Conservation (phyloP, 192 early-diverging fungal genomes). For the Gryganskiella cystojenkinii region DNA sequence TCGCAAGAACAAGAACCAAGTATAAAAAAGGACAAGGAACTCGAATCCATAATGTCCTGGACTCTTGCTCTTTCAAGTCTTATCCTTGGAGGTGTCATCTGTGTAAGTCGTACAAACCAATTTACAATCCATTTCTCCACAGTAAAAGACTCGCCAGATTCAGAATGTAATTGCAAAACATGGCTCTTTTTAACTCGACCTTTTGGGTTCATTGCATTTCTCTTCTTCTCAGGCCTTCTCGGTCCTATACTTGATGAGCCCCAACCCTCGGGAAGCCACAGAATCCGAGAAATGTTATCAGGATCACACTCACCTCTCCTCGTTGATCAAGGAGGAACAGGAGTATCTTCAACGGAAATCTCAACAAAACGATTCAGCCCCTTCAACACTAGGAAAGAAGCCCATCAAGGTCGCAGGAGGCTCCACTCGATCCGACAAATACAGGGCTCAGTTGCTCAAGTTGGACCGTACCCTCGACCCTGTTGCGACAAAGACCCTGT, state of each 20-base stretch:
- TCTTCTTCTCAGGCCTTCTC: constrained; percentile 20
- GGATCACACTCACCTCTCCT: constrained; percentile 34
- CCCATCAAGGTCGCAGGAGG: constrained; percentile 46
- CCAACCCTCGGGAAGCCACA: constrained; percentile 25
- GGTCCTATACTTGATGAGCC: constrained; percentile 28
- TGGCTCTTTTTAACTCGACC: neutral
- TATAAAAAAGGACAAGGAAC: too few relatives aligned
- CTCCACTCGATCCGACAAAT: constrained; percentile 62
- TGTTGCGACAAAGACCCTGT: constrained; percentile 64
- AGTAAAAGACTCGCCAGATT: neutral
- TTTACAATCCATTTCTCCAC: neutral
- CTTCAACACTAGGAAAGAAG: constrained; percentile 6
- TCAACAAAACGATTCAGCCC: neutral
- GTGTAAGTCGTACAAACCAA: too few relatives aligned
- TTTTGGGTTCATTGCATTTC: neutral
- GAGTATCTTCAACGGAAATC: constrained; percentile 22
- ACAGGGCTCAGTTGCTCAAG: constrained; percentile 54
- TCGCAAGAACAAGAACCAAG: too few relatives aligned
- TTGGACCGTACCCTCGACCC: constrained; percentile 61
- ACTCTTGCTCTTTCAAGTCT: constrained; percentile 26
- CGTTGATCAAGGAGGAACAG: constrained; percentile 43
- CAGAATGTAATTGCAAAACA: neutral
- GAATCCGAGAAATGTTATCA: constrained; percentile 43
- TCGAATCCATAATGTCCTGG: constrained; percentile 25
- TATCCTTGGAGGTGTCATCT: constrained; percentile 24